Conservation (phyloP, 1,284 basidiomycete genomes). For the Xerocomus minutiporus region DNA sequence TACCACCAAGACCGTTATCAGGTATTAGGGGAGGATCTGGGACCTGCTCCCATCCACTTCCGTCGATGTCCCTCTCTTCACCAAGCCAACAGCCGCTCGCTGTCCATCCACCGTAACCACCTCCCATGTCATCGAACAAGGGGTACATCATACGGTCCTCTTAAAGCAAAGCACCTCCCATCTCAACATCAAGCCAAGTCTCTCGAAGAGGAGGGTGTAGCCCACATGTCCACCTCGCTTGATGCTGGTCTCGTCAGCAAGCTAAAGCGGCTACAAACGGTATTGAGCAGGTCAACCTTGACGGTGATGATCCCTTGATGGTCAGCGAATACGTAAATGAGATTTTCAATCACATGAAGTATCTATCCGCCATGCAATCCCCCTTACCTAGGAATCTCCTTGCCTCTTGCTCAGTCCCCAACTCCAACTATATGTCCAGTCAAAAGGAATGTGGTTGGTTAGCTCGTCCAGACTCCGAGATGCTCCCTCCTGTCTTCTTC, state of each 20-base stretch:
- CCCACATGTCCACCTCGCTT: too few species aligned
- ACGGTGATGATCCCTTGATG: slow-evolving; percentile 94
- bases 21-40: slow-evolving; percentile 37
- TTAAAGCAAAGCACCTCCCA: slow-evolving; percentile 27
- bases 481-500: slow-evolving; percentile 86
- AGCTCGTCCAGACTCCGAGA: slow-evolving; percentile 91
- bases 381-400: slow-evolving; percentile 2
- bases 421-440: slow-evolving; percentile 85
- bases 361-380: slow-evolving; percentile 8
- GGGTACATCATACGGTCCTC: slow-evolving; percentile 27
- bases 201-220: slow-evolving; percentile 39
- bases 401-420: slow-evolving; percentile 68
- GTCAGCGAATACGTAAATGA: slow-evolving; percentile 95
- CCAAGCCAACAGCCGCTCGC: not conserved
- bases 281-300: slow-evolving; percentile 28
- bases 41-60: slow-evolving; percentile 26
- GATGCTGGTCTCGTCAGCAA: slow-evolving; percentile 39
- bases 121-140: slow-evolving; percentile 27
- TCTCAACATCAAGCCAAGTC: slow-evolving; percentile 25
- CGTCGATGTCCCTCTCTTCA: slow-evolving; percentile 38
- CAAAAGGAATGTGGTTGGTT: slow-evolving; percentile 92
- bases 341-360: slow-evolving; percentile 92
- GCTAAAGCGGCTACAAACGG: not conserved
- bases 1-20: slow-evolving; percentile 25
- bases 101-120: slow-evolving; percentile 15